These are phyloP conservation scores for Plasmopara muralis DNA, from an alignment of 352 stramenopile genomes.

Conservation along the genomic window DNA sequence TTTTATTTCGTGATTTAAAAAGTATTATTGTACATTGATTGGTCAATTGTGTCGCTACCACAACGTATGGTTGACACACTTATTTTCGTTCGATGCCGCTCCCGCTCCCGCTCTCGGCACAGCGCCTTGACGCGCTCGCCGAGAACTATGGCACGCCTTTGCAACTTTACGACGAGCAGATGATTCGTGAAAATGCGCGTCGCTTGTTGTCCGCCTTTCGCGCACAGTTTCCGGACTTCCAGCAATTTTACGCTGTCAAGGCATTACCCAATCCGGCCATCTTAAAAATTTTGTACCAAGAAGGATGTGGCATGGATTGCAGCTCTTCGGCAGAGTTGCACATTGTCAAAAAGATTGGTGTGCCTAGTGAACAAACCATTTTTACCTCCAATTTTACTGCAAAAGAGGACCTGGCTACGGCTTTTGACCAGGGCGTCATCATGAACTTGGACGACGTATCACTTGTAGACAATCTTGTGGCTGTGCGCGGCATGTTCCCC, in stretches of 20 bases:
- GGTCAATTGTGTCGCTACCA: neutral
- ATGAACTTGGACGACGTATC: constrained; percentile 86
- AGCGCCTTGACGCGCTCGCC: constrained; percentile 60
- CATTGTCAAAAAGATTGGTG: constrained; percentile 66
- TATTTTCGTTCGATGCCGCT: constrained; percentile 40
- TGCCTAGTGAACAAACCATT: constrained; percentile 73
- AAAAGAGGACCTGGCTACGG: constrained; percentile 53
- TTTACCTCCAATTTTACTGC: constrained; percentile 90
- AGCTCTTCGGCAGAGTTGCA: constrained; percentile 81
- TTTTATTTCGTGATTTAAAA: neutral
- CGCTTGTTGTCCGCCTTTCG: constrained; percentile 66
- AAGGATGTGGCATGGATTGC: constrained; percentile 87
- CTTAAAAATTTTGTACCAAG: constrained; percentile 72
- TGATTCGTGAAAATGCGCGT: constrained; percentile 77
- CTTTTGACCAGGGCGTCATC: constrained; percentile 78
- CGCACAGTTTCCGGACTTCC: constrained; percentile 71
- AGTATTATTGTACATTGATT: neutral
- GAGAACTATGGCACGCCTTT: constrained; percentile 77
- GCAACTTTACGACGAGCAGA: constrained; percentile 84
- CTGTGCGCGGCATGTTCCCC: constrained; percentile 57
- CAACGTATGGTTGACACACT: constrained; percentile 18
- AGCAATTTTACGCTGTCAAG: constrained; percentile 88
- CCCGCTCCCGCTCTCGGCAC: constrained; percentile 34
- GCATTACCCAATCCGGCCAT: constrained; percentile 86
- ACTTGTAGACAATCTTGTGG: constrained; percentile 71